A percentile compares a stretch with the other conserved stretches of the same genome.
These are phyloP conservation scores for Cylindrotheca closterium DNA, from an alignment of 108 stramenopile species.

Conservation along the genomic window DNA sequence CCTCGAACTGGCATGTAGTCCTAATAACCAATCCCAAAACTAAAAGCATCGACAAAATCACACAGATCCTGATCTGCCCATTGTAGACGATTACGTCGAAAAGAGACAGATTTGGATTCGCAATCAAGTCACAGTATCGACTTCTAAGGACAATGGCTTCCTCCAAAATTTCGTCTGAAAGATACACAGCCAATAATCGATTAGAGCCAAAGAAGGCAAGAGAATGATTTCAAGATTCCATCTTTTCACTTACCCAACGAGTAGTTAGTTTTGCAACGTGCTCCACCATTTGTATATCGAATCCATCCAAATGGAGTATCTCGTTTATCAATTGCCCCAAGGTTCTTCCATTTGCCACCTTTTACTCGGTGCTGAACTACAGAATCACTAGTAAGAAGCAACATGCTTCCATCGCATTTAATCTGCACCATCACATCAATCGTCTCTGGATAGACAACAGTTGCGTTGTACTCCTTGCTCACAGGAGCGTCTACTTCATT, in stretches of 20 bases:
- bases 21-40: not conserved
- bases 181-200: not conserved
- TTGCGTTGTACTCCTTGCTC: too few species aligned
- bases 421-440: too few species aligned
- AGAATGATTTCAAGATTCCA: too few species aligned
- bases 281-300: not conserved
- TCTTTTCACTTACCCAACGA: not conserved
- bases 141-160: not conserved
- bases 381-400: not conserved
- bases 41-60: not conserved
- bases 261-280: not conserved
- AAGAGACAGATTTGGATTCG: not conserved
- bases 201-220: not conserved
- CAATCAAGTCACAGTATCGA: too few species aligned
- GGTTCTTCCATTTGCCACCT: not conserved
- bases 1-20: too few species aligned
- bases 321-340: not conserved
- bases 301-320: not conserved
- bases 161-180: not conserved
- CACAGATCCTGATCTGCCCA: too few species aligned
- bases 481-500: too few species aligned
- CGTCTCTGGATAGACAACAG: too few species aligned
- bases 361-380: not conserved
- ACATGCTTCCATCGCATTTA: not conserved
- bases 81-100: not conserved